These are phyloP conservation scores for Dendrostoma leiphaemia DNA, from an alignment of 2,329 filamentous ascomycete genomes.

Conservation along the genomic window DNA sequence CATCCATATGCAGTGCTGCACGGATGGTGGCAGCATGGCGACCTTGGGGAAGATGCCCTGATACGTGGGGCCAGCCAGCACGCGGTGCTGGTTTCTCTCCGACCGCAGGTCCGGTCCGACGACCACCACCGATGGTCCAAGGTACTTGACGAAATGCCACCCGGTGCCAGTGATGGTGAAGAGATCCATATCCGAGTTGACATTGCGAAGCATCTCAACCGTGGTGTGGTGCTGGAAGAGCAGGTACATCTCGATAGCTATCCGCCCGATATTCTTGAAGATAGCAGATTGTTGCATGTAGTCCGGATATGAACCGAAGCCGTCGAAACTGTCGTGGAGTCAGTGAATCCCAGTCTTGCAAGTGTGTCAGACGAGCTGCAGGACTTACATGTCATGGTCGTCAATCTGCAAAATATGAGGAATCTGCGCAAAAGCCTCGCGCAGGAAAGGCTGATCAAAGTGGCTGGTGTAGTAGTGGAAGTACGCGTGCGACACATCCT, in stretches of 20 bases:
- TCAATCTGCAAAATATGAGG: conserved; percentile 91
- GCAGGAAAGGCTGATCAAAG: conserved; percentile 91
- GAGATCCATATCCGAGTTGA: conserved; percentile 82
- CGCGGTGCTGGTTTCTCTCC: conserved; percentile 84
- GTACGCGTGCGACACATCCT: conserved; percentile 93
- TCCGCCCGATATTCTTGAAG: conserved; percentile 96
- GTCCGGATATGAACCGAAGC: conserved; percentile 93
- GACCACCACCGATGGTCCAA: conserved; percentile 86
- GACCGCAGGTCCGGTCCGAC: conserved; percentile 90
- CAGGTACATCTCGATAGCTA: conserved; percentile 96
- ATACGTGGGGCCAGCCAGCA: conserved; percentile 94
- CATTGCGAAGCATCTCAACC: conserved; percentile 85
- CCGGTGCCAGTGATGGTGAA: conserved; percentile 97
- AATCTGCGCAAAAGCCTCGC: conserved; percentile 96
- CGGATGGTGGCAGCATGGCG: conserved; percentile 81
- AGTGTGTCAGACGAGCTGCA: conserved; percentile 92
- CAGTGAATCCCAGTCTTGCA: conserved; percentile 1
- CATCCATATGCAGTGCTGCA: conserved; percentile 98
- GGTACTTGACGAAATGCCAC: conserved; percentile 97
- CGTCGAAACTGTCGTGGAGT: conserved; percentile 70
- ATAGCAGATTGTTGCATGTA: conserved; percentile 98
- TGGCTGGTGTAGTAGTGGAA: conserved; percentile 99
- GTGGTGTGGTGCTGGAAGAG: conserved; percentile 98
- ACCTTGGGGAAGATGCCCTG: conserved; percentile 97
- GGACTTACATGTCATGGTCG: conserved; percentile 96